Evolutionary conservation across 2,329 filamentous ascomycete species (phyloP), one percentile per base, ranked within the genome.

Genomic region (Hypoxylon sp.): DNA sequence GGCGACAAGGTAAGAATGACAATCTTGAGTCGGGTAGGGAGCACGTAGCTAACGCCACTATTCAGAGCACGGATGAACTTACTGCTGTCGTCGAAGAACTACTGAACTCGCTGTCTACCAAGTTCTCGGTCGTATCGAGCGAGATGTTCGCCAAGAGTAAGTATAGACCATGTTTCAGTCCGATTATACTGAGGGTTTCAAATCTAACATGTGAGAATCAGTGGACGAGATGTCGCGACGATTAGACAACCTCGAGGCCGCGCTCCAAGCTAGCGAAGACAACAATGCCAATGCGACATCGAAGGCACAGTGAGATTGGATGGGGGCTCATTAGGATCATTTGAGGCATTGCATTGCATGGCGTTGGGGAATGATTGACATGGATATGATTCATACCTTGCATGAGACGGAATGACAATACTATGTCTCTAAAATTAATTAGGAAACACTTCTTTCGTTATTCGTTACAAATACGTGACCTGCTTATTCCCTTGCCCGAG

Each of bases 171-270:
- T 29, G 26, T 47, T 22, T 24, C 5, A 24, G 31, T n/a, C 26
- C 13, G 9, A 31, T 26, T 33, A 22, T 24, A 5, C n/a, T 48
- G 13, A 5, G 4, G 9, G 39, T 62, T 29, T 42, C 11, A 14
- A n/a, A 14, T 6, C 22, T 24, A 42, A 26, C 59, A 52, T 26
- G 44, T 54, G 8, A 2, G n/a, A 58, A 47, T 13, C 39, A 97
- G 94, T 98, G 92, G 94, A 97, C 77, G 94, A 97, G 71, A 97
- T 98, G 94, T 92, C 93, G 13, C 87, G 91, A 67, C 89, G 94
- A 26, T 83, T 98, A 22, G 94, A 98, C 78, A 93, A 90, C 64
- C 86, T 98, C 10, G 94, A 97, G 79, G 85, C 91, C 24, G 90
- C 91, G 13, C 84, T 97, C 48, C 85, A 88, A 74, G 85, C 87